These are phyloP conservation scores for Cladosporium sp. DNA, from an alignment of 2,329 filamentous ascomycete genomes.

Conservation along the genomic window DNA sequence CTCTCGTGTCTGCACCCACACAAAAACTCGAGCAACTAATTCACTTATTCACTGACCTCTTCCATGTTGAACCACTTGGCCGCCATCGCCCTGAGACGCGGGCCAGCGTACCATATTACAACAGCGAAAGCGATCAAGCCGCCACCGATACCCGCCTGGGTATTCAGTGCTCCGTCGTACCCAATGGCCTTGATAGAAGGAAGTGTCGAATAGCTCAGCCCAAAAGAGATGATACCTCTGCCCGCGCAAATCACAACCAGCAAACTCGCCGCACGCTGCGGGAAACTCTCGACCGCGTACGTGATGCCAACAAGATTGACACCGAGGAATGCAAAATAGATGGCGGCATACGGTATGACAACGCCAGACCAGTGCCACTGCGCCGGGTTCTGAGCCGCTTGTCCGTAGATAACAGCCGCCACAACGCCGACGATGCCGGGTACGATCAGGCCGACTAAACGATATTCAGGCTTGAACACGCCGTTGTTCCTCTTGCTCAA, in stretches of 20 bases:
- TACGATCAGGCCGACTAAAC: slow-evolving; percentile 30
- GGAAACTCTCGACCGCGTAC: slow-evolving; percentile 40
- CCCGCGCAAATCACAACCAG: slow-evolving; percentile 42
- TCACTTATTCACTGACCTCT: not conserved
- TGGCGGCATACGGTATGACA: slow-evolving; percentile 26
- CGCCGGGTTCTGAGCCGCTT: slow-evolving; percentile 31
- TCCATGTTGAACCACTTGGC: slow-evolving; percentile 8
- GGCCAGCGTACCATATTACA: slow-evolving; percentile 1
- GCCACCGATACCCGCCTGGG: slow-evolving; percentile 3
- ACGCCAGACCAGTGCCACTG: slow-evolving; percentile 33
- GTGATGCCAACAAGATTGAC: slow-evolving; percentile 40
- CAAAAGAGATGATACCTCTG: slow-evolving; percentile 41
- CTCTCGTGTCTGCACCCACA: no score
- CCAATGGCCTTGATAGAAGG: slow-evolving; percentile 25
- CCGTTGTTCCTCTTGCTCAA: slow-evolving; percentile 31
- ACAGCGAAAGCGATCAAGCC: slow-evolving; percentile 1
- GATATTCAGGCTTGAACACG: slow-evolving; percentile 35
- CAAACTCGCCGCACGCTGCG: slow-evolving; percentile 34
- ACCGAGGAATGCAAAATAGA: slow-evolving; percentile 34
- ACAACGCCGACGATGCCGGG: slow-evolving; percentile 33
- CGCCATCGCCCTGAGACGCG: not conserved
- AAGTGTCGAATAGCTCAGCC: slow-evolving; percentile 33
- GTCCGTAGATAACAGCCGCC: slow-evolving; percentile 33
- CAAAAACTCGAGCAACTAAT: no score
- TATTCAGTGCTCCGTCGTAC: slow-evolving; percentile 25